These are phyloP conservation scores for Zizania latifolia DNA, from an alignment of 176 grass and related monocot genomes.

Conservation along the genomic window DNA sequence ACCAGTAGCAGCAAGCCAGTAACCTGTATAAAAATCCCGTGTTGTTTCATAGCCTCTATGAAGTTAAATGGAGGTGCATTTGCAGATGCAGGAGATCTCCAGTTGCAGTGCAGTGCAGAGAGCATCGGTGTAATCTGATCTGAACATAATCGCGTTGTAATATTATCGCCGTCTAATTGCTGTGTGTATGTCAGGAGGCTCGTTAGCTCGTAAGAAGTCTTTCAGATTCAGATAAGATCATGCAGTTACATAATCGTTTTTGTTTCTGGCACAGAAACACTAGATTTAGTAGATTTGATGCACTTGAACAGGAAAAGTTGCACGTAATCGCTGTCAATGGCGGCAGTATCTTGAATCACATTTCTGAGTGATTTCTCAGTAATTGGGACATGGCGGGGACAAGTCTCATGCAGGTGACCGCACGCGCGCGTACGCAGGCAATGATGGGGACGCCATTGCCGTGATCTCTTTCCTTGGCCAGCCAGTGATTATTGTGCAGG, in stretches of 20 bases:
- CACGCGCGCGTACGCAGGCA: not conserved
- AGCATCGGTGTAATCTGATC: slow-evolving; percentile 10
- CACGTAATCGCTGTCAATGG: not conserved
- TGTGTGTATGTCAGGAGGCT: slow-evolving; percentile 15
- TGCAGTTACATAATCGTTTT: not conserved
- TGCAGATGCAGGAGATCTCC: no score
- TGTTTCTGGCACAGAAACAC: not conserved
- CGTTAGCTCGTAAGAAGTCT: no score
- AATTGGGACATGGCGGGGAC: slow-evolving; percentile 10
- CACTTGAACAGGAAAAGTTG: not conserved
- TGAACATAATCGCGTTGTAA: slow-evolving; percentile 31
- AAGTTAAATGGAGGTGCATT: slow-evolving; percentile 32
- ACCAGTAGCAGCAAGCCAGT: not conserved
- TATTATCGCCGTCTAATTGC: slow-evolving; percentile 19
- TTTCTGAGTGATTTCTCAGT: not conserved
- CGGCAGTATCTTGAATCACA: not conserved
- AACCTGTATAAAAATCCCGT: slow-evolving; percentile 60
- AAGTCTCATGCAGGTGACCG: not conserved
- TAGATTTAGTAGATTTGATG: not conserved
- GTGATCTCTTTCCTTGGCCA: not conserved
- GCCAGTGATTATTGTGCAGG: not conserved
- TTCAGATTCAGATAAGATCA: not conserved
- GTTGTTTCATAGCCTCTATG: slow-evolving; percentile 80
- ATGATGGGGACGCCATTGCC: slow-evolving; percentile 1
- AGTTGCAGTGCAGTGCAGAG: slow-evolving; percentile 31